Evolutionary conservation across 345 rosid genomes (phyloP).

Genomic region (Pseudoturritis turrita): DNA sequence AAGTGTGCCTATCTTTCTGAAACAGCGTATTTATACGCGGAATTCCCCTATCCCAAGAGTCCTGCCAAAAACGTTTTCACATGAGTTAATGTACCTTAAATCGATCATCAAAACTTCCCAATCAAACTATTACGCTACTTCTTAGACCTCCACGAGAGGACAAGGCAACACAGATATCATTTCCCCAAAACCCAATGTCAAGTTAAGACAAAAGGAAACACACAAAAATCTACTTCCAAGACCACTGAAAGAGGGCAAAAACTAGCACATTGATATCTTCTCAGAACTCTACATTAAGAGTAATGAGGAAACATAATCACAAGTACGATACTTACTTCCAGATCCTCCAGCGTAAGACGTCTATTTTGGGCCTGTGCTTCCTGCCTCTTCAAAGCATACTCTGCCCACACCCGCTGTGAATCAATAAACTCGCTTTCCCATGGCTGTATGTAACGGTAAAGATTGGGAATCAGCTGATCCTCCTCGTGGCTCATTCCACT

Average conservation of each 20-base stretch:
- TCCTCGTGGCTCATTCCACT: slow-evolving; percentile 99
- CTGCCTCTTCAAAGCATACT: slow-evolving; percentile 97
- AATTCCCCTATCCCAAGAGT: slow-evolving; percentile 99
- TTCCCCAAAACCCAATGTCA: not conserved
- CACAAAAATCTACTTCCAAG: not conserved
- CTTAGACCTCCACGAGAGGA: not conserved
- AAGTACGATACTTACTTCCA: slow-evolving; percentile 73
- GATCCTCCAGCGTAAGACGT: slow-evolving; percentile 95
- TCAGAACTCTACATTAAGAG: not conserved
- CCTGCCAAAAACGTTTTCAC: slow-evolving; percentile 47
- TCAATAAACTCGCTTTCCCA: slow-evolving; percentile 99
- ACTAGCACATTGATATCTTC: not conserved
- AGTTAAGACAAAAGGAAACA: too few relatives aligned
- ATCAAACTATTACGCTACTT: too few relatives aligned
- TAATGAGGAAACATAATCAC: not conserved
- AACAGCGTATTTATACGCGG: slow-evolving; percentile 98
- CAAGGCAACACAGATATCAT: not conserved
- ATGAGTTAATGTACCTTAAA: not conserved
- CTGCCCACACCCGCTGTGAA: slow-evolving; percentile 99
- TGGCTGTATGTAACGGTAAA: slow-evolving; percentile 98
- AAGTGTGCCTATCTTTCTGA: slow-evolving; percentile 93
- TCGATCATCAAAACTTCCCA: not conserved
- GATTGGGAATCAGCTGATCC: slow-evolving; percentile 98
- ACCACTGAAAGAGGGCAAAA: not conserved
- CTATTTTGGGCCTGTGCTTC: slow-evolving; percentile 99